These are phyloP conservation scores for Rhizoclosmatium globosum DNA, from an alignment of 192 early-diverging fungal genomes.

Conservation along the genomic window DNA sequence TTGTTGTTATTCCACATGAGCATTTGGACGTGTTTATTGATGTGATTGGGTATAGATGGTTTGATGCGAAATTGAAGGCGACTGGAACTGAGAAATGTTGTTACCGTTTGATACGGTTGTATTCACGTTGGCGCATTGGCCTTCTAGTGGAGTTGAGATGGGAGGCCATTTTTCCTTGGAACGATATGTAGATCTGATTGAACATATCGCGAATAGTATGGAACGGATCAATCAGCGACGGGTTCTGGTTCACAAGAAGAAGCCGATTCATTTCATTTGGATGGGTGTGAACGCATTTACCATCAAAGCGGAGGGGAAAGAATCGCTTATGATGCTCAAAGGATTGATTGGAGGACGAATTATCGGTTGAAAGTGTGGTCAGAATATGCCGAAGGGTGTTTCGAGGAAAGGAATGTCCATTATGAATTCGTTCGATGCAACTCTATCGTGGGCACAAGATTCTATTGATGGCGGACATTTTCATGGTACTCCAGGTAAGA, in stretches of 20 bases:
- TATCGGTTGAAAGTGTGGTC: constrained; percentile 11
- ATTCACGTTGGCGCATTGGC: constrained; percentile 15
- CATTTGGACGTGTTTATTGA: neutral
- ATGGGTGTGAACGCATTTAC: constrained; percentile 8
- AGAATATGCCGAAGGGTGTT: constrained; percentile 6
- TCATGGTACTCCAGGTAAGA: neutral
- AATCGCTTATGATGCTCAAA: neutral
- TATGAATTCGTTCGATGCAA: neutral
- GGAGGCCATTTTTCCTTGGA: constrained; percentile 17
- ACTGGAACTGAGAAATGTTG: neutral
- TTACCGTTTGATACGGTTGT: neutral
- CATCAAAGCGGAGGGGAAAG: neutral
- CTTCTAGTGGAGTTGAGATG: constrained; percentile 2
- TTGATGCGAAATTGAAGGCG: neutral
- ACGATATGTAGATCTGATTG: constrained; percentile 3
- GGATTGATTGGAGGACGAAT: constrained; percentile 18
- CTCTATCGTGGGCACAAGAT: neutral
- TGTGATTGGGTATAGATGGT: neutral
- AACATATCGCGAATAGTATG: neutral
- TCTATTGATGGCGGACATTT: neutral
- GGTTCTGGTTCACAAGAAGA: neutral
- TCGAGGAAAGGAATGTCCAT: neutral
- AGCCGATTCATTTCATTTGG: constrained; percentile 11
- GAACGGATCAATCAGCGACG: neutral
- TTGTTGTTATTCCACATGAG: neutral